Base-by-base conservation (phyloP, 2,329 filamentous ascomycete genomes). In the Ramichloridium luteum region DNA sequence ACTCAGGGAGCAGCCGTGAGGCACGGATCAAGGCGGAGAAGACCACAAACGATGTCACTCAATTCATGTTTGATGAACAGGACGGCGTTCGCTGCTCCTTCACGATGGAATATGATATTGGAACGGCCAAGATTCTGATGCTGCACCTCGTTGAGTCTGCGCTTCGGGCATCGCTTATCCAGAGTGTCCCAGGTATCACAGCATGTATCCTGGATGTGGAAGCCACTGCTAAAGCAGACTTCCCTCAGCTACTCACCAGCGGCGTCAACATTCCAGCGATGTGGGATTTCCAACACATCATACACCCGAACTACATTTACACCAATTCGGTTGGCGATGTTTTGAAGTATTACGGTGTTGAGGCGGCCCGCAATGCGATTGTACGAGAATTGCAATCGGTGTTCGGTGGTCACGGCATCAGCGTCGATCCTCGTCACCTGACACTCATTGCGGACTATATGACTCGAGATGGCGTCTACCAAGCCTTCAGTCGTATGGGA, bases 371-470 rank as follows among this genome's bases (percentile, higher is more conserved):
- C 14, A 76, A 70, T 41, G 82, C 76, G 43, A 96, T 98, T 50
- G 80, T 94, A 27, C 71, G 72, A 36, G 90, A 98, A 61, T 73
- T 98, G 51, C 72, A 75, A 33, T 72, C 70, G 26, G 88, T 98
- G 40, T 98, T 98, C 67, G 68, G 70, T 30, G 77, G 79, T 51
- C 88, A 98, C 73, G 82, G 82, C 51, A 98, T 98, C 63, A 72
- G 69, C 37, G 90, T 98, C 31, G 86, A 98, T 56, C 76, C 80
- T 44, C 76, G 90, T 32, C 92, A 98, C 62, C 62, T 98, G 45
- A 94, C 90, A 60, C 70, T 98, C 45, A 96, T 98, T 47, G 88
- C 81, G 28, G 90, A 98, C 57, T 84, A 84, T 57, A 98, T 98
- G 90, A 98, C 90, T n/a, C 73, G 88, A 32, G 78, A 77, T 37